Conservation (phyloP, 140 eudicot genomes). For the Cichorium intybus region DNA sequence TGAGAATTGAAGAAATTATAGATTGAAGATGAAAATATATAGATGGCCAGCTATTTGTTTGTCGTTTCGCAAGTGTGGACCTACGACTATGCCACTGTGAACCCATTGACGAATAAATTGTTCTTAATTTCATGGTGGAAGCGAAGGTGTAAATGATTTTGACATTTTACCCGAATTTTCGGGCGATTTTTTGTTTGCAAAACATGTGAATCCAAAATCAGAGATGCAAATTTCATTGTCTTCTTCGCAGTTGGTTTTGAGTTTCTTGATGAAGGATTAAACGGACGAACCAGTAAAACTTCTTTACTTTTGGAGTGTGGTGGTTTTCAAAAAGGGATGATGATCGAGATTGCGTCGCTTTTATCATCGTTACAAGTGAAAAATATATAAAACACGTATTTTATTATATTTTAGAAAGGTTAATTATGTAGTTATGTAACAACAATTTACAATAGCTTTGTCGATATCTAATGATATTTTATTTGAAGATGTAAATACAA, state of each 20-base stretch:
- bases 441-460: not conserved
- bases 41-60: constrained; percentile 30
- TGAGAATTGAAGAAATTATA: constrained; percentile 13
- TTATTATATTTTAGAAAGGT: not conserved
- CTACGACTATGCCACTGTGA: constrained; percentile 21
- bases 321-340: not conserved
- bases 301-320: not conserved
- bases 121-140: constrained; percentile 21
- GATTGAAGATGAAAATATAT: constrained; percentile 1
- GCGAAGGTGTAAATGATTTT: constrained; percentile 5
- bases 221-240: not conserved
- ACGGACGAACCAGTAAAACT: not conserved
- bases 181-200: constrained; percentile 20
- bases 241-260: not conserved
- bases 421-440: too few species aligned
- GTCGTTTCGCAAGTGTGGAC: constrained; percentile 37
- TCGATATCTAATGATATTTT: too few species aligned
- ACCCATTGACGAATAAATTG: constrained; percentile 10
- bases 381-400: not conserved
- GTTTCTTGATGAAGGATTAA: not conserved
- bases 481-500: too few species aligned
- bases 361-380: not conserved
- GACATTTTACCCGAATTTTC: constrained; percentile 31
- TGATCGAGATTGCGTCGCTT: not conserved
- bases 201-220: constrained; percentile 4